Percentiles rank a stretch among this genome's conserved stretches.
Conservation (phyloP, 306 rosid species). For the Glycine latifolia region DNA sequence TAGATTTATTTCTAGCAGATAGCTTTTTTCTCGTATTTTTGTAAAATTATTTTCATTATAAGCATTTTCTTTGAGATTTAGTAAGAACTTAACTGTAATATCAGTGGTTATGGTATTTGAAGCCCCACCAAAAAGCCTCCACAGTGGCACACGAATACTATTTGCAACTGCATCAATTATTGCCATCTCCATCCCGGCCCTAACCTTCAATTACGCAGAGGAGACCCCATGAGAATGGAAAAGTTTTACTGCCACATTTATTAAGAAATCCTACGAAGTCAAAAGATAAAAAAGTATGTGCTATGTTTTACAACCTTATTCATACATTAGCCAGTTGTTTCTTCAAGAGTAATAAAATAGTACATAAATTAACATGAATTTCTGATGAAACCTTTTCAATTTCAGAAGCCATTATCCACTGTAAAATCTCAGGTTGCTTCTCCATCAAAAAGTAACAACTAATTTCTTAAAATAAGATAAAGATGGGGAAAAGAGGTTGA, state of each 20-base stretch:
- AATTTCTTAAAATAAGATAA: background rate
- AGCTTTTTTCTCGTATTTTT: slow-evolving; percentile 6
- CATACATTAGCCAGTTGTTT: slow-evolving; percentile 9
- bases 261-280: slow-evolving; percentile 7
- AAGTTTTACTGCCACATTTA: slow-evolving; percentile 4
- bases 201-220: slow-evolving; percentile 67
- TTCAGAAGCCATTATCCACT: slow-evolving; percentile 13
- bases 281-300: background rate
- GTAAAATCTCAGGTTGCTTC: slow-evolving; percentile 14
- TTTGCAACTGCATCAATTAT: slow-evolving; percentile 87
- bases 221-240: background rate
- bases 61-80: slow-evolving; percentile 28
- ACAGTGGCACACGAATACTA: slow-evolving; percentile 79
- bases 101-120: slow-evolving; percentile 81
- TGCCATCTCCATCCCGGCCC: slow-evolving; percentile 98
- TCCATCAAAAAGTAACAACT: slow-evolving; percentile 1
- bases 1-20: slow-evolving; percentile 34
- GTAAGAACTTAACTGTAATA: slow-evolving; percentile 73
- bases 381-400: background rate
- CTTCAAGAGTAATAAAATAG: background rate
- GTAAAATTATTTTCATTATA: background rate
- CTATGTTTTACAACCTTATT: slow-evolving; percentile 1
- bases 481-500: slow-evolving; percentile 10
- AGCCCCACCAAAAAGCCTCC: slow-evolving; percentile 97
- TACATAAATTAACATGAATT: slow-evolving; percentile 22